Percentiles rank a stretch among this genome's conserved stretches.
Conservation (phyloP, 2,329 filamentous ascomycete genomes). For the Fusarium bactridioides region DNA sequence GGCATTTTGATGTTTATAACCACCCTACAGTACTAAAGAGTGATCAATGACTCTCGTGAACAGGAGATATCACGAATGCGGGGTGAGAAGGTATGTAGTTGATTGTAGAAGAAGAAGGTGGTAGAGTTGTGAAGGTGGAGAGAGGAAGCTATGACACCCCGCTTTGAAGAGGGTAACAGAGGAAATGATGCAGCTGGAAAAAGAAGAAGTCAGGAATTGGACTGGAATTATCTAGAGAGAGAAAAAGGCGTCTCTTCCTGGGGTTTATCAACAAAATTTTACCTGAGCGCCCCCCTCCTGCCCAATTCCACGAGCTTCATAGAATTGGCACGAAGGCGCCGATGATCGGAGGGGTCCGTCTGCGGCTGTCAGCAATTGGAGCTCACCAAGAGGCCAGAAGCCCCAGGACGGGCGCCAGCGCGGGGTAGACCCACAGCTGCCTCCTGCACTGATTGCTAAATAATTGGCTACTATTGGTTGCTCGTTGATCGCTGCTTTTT, state of each 20-base stretch:
- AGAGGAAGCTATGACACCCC: conserved; percentile 4
- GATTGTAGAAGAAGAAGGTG: background rate
- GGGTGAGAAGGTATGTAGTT: background rate
- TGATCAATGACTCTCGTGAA: background rate
- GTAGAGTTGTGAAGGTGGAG: conserved; percentile 1
- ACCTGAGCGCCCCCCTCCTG: conserved; percentile 22
- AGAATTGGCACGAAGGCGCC: conserved; percentile 33
- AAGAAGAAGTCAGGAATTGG: conserved; percentile 1
- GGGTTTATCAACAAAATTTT: conserved; percentile 42
- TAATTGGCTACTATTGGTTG: conserved; percentile 35
- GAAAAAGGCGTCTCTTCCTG: conserved; percentile 27
- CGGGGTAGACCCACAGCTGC: conserved; percentile 40
- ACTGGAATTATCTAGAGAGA: conserved; percentile 11
- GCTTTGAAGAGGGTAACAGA: background rate
- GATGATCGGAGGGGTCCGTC: conserved; percentile 43
- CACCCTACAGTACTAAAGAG: background rate
- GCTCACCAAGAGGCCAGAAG: conserved; percentile 34
- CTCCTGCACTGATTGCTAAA: conserved; percentile 44
- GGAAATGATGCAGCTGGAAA: background rate
- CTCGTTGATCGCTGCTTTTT: conserved; percentile 31
- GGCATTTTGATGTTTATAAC: conserved; percentile 69
- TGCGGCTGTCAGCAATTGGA: conserved; percentile 39
- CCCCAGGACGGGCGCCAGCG: conserved; percentile 34
- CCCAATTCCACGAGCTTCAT: conserved; percentile 39
- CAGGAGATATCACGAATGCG: background rate